Conservation (phyloP, 331 rosid genomes). For the Malus hybrid region DNA sequence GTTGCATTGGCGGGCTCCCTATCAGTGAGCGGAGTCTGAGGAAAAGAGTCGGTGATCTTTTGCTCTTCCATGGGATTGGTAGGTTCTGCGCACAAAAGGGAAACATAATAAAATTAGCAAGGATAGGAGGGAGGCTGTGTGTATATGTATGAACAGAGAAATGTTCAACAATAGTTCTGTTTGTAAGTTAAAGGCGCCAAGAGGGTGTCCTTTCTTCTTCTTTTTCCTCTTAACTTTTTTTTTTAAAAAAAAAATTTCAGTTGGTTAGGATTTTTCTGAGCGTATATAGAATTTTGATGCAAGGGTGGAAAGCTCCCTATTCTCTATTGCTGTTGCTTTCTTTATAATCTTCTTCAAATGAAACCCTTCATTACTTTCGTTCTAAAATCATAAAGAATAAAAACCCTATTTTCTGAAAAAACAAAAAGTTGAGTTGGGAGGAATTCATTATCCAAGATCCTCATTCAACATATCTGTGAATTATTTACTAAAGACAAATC, state of each 20-base stretch:
- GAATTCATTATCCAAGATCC: too few relatives aligned
- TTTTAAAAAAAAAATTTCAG: too few relatives aligned
- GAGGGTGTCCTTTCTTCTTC: not conserved
- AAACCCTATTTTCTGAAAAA: too few relatives aligned
- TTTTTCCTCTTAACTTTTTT: too few relatives aligned
- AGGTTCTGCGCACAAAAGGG: not conserved
- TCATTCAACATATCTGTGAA: too few relatives aligned
- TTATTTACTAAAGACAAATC: too few relatives aligned
- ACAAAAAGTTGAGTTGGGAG: too few relatives aligned
- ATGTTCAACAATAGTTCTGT: not conserved
- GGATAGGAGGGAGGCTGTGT: not conserved
- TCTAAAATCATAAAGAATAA: too few relatives aligned
- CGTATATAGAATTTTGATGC: not conserved
- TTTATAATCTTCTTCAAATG: too few relatives aligned
- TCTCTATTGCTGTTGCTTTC: not conserved
- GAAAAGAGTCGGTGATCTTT: not conserved
- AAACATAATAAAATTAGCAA: not conserved
- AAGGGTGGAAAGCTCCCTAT: not conserved
- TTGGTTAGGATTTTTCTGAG: not conserved
- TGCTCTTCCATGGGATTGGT: slow-evolving; percentile 17
- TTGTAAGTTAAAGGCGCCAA: not conserved
- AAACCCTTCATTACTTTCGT: too few relatives aligned
- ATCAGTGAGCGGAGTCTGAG: not conserved
- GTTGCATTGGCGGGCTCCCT: not conserved
- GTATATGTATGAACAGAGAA: not conserved